These are phyloP conservation scores for Filobasidium uniguttulatum DNA, from an alignment of 1,284 basidiomycete species.

Conservation along the genomic window DNA sequence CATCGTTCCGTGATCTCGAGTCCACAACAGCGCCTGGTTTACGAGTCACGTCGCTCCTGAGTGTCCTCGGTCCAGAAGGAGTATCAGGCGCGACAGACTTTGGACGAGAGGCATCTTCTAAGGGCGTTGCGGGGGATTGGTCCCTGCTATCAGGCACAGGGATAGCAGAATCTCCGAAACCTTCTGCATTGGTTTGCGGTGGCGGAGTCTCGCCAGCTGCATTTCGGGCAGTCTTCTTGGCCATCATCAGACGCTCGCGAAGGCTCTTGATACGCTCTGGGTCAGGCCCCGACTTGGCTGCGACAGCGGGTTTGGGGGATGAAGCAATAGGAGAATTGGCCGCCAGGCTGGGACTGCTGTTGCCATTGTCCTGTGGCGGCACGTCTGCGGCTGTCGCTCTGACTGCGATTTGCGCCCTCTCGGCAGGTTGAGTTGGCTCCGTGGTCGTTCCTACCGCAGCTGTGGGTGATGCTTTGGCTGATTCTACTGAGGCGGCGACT, in stretches of 20 bases:
- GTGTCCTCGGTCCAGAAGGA: slow-evolving; percentile 12
- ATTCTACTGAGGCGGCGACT: too few relatives aligned
- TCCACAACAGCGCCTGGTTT: neutral
- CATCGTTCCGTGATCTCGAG: neutral
- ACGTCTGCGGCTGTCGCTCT: too few relatives aligned
- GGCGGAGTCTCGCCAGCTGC: too few relatives aligned
- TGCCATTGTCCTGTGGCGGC: too few relatives aligned
- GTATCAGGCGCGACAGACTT: neutral
- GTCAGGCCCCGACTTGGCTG: neutral
- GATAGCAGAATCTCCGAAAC: neutral
- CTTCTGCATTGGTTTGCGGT: neutral
- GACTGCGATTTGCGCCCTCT: too few relatives aligned
- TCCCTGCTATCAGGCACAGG: too few relatives aligned
- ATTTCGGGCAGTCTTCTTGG: neutral
- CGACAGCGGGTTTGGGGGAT: neutral
- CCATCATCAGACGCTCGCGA: neutral
- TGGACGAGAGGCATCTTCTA: neutral
- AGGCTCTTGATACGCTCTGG: slow-evolving; percentile 1
- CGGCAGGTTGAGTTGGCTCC: too few relatives aligned
- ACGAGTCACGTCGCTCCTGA: neutral
- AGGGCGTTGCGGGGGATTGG: neutral
- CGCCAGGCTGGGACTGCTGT: too few relatives aligned
- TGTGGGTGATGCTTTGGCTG: too few relatives aligned
- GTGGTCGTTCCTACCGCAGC: too few relatives aligned
- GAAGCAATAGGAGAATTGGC: neutral